phyloP scores from a whole-genome alignment of 345 rosid genomes.

The Aquilaria yunnanensis region DNA sequence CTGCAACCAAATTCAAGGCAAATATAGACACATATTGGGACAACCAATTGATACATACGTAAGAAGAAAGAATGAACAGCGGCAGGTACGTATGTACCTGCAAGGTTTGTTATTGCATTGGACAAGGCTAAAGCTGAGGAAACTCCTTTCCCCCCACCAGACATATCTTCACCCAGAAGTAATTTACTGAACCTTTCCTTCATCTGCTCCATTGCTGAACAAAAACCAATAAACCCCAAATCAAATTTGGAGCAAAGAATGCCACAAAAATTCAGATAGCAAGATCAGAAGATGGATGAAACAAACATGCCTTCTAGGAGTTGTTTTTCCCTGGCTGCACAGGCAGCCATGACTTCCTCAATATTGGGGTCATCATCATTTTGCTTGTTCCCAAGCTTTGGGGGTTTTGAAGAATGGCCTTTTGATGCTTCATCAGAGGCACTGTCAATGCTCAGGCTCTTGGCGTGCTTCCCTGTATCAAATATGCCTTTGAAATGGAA shows the following conservation, averaged over 20 bases:
- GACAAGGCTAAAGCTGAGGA: constrained; percentile 73
- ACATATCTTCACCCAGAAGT: constrained; percentile 69
- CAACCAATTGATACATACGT: too few species aligned
- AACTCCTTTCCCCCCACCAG: constrained; percentile 74
- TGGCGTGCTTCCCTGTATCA: constrained; percentile 34
- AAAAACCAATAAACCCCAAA: constrained; percentile 9
- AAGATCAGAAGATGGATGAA: neutral
- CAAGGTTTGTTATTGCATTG: constrained; percentile 39
- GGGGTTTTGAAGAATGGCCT: constrained; percentile 11
- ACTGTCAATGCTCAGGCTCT: constrained; percentile 42
- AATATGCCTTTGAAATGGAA: constrained; percentile 50
- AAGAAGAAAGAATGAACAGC: too few species aligned
- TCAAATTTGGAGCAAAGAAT: neutral
- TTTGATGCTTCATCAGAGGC: constrained; percentile 22
- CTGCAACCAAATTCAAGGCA: constrained; percentile 6
- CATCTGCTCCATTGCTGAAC: constrained; percentile 52
- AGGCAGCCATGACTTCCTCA: constrained; percentile 12
- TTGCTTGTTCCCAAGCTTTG: constrained; percentile 18
- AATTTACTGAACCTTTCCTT: constrained; percentile 58
- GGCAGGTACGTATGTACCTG: constrained; percentile 16
- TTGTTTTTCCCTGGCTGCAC: constrained; percentile 31
- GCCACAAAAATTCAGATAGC: neutral
- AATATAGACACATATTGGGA: too few species aligned
- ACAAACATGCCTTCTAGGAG: constrained; percentile 21
- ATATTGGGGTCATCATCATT: constrained; percentile 12